Evolutionary conservation across 1,284 basidiomycete genomes (phyloP), one percentile per base, ranked within the genome.

Genomic region (Fomitiporia mediterranea): DNA sequence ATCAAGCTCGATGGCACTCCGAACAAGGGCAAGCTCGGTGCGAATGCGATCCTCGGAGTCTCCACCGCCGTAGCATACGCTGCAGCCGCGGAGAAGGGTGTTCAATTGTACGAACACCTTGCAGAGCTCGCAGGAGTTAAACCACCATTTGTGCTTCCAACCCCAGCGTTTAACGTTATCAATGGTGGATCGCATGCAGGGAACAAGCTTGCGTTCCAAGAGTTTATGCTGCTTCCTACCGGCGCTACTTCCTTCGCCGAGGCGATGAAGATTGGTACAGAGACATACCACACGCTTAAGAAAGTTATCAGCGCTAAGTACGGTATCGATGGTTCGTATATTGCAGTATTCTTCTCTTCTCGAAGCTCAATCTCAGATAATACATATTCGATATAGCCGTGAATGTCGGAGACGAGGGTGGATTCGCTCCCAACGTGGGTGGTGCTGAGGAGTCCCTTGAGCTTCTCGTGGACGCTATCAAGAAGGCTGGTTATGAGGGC

Each of bases 351-450:
- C 47, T 46, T 46, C 57, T 39, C 25, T 40, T 9, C 8, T 40
- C 25, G 38, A 8, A 23, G 4, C 5, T 40, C 25, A 51, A 25
- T 8, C 9, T 39, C 9, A 44, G 19, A 23, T 21, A 58, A 51
- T 62, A 21, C n/a, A 3, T 13, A 21, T 13, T 59, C 32, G 52
- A 39, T 56, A 34, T 62, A 94, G 95, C 97, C 65, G 93, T 93
- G 74, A 99, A 99, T 74, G 97, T 99, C 67, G 97, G 97, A 80
- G 97, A 99, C 70, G 97, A 99, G 82, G 97, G 97, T 78, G 97
- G 97, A 63, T 99, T 99, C 68, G 97, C 97, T 32, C 97, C 97
- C 69, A 99, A 98, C 77, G 94, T 99, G 62, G 86, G 86, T 63
- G 91, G 94, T 64, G 94, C 97, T 60, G 96, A 98, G 64, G 97